These are phyloP conservation scores for Thielaviopsis musarum DNA, from an alignment of 2,329 filamentous ascomycete genomes.

Conservation along the genomic window DNA sequence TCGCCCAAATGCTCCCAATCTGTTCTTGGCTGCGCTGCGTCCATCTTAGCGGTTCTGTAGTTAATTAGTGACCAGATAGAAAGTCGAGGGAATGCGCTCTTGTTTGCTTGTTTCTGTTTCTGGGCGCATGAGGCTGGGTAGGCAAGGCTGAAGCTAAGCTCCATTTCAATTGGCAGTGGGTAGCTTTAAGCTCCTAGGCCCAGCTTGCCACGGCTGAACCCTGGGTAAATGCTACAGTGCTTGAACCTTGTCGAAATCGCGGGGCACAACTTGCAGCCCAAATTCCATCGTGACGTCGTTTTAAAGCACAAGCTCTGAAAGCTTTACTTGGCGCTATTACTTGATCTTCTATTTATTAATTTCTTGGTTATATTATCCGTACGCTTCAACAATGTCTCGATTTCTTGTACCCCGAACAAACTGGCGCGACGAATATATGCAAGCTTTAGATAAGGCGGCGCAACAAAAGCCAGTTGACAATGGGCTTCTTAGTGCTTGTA, in stretches of 20 bases:
- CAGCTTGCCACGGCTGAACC: background rate
- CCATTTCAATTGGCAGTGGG: background rate
- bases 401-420: conserved; percentile 19
- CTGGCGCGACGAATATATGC: conserved; percentile 71
- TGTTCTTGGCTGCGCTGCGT: conserved; percentile 51
- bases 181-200: background rate
- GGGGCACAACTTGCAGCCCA: background rate
- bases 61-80: no score
- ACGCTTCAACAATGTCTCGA: conserved; percentile 5
- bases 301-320: no score
- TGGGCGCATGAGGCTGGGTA: background rate
- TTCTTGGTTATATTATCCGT: background rate
- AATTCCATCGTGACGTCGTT: conserved; percentile 1
- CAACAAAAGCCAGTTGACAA: conserved; percentile 44
- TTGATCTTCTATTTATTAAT: no score
- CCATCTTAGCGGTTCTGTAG: conserved; percentile 24
- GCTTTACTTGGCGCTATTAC: no score
- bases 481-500: conserved; percentile 67
- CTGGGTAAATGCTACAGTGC: background rate
- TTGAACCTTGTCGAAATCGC: background rate
- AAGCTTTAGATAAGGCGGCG: conserved; percentile 55
- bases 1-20: conserved; percentile 92
- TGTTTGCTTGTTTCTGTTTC: background rate
- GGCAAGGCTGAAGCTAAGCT: background rate
- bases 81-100: background rate